phyloP scores from a whole-genome alignment of 495 filamentous ascomycete species.

The Physcia stellaris region DNA sequence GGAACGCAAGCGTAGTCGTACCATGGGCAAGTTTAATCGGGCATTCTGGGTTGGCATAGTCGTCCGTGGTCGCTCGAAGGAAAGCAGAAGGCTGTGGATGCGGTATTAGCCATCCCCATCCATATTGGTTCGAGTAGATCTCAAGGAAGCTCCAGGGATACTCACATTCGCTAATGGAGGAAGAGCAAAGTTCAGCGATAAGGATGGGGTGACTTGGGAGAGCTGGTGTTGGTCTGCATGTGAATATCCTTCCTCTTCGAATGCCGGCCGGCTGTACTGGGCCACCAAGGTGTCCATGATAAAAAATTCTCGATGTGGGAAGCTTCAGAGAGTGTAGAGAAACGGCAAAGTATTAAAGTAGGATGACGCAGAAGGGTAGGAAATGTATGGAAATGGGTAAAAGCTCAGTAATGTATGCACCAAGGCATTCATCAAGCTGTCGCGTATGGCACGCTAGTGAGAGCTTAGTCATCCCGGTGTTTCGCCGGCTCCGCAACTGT shows the following conservation, averaged over 20 bases:
- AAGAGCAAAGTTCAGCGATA: conserved; percentile 83
- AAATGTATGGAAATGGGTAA: too few species aligned
- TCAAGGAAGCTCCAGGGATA: conserved; percentile 6
- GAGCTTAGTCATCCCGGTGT: too few species aligned
- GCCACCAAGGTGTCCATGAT: conserved; percentile 91
- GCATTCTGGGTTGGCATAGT: conserved; percentile 87
- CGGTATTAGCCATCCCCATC: neutral
- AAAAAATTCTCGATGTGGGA: neutral
- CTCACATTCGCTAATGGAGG: conserved; percentile 86
- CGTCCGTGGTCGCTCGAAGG: conserved; percentile 93
- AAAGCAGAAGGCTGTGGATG: conserved; percentile 62
- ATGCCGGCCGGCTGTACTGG: conserved; percentile 65
- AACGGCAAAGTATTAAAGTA: too few species aligned
- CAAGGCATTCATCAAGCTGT: too few species aligned
- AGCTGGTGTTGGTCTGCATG: conserved; percentile 68
- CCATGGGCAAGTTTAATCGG: conserved; percentile 99
- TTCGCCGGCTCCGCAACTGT: too few species aligned
- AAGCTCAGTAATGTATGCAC: too few species aligned
- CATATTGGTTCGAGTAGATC: too few species aligned
- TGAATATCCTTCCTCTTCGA: conserved; percentile 55
- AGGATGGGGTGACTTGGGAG: conserved; percentile 46
- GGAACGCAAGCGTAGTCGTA: conserved; percentile 95
- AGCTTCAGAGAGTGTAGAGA: neutral
- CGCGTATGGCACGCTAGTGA: too few species aligned
- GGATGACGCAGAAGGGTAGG: too few species aligned